A percentile compares a stretch with the other conserved stretches of the same genome.
phyloP scores from a whole-genome alignment of 495 filamentous ascomycete genomes.

The Penicillium lagena region DNA sequence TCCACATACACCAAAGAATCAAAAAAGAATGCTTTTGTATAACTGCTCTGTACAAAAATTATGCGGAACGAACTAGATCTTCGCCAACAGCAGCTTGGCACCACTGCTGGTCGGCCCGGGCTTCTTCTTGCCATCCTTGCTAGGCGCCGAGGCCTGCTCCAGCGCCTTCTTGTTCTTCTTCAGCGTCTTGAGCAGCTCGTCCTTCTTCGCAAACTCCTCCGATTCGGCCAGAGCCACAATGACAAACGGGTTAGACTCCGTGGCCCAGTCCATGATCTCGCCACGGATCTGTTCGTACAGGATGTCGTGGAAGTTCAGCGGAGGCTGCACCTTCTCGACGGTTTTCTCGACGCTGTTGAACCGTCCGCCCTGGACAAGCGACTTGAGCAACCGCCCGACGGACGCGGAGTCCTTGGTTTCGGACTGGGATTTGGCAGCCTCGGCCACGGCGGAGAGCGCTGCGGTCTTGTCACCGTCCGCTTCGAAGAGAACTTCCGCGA shows the following conservation, averaged over 20 bases:
- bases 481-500: slow-evolving; percentile 75
- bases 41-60: too few species aligned
- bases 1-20: too few species aligned
- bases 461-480: slow-evolving; percentile 63
- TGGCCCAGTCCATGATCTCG: slow-evolving; percentile 79
- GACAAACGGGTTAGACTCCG: slow-evolving; percentile 72
- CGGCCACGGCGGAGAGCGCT: slow-evolving; percentile 66
- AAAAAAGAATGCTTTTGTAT: background rate
- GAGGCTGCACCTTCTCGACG: slow-evolving; percentile 63
- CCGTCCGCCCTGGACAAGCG: slow-evolving; percentile 75
- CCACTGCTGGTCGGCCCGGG: slow-evolving; percentile 33
- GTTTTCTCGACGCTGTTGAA: slow-evolving; percentile 67
- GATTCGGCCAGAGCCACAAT: slow-evolving; percentile 74
- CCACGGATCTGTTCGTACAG: slow-evolving; percentile 72
- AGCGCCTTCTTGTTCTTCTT: slow-evolving; percentile 50
- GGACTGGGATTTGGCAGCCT: slow-evolving; percentile 58
- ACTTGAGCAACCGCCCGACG: slow-evolving; percentile 83
- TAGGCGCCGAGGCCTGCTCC: slow-evolving; percentile 39
- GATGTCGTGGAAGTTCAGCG: slow-evolving; percentile 70
- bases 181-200: slow-evolving; percentile 57
- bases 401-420: slow-evolving; percentile 49
- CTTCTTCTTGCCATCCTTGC: slow-evolving; percentile 30
- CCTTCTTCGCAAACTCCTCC: slow-evolving; percentile 62
- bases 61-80: slow-evolving; percentile 18
- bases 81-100: slow-evolving; percentile 38